Conservation (phyloP, 495 filamentous ascomycete genomes). For the Hypoxylon perforatum region DNA sequence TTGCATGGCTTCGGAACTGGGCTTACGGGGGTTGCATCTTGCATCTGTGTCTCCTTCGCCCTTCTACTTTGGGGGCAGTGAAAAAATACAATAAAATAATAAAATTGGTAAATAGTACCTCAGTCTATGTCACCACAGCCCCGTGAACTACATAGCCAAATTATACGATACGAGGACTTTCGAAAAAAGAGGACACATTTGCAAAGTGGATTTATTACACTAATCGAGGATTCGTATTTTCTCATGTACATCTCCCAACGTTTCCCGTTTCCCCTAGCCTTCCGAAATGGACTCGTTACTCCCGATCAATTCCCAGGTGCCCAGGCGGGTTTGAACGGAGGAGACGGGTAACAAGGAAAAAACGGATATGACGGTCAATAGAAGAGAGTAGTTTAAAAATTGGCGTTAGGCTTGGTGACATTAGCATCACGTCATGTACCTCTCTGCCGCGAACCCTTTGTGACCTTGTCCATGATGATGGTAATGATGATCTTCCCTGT, state of each 20-base stretch:
- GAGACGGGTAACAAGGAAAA: constrained; percentile 18
- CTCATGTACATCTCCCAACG: constrained; percentile 7
- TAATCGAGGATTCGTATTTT: constrained; percentile 4
- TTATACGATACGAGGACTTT: constrained; percentile 7
- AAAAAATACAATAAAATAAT: constrained; percentile 17
- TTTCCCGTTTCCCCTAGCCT: constrained; percentile 22
- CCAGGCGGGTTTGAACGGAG: constrained; percentile 22
- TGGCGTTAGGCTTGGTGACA: constrained; percentile 9
- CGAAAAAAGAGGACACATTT: neutral
- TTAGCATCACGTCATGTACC: constrained; percentile 38
- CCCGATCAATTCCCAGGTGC: constrained; percentile 31
- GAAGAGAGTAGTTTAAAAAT: constrained; percentile 18
- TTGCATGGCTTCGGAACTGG: constrained; percentile 41
- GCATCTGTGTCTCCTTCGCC: too few relatives aligned
- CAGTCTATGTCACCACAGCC: constrained; percentile 20
- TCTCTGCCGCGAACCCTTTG: neutral
- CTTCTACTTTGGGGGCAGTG: constrained; percentile 18
- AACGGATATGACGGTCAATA: constrained; percentile 22
- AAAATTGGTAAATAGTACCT: neutral
- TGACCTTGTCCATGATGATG: too few relatives aligned
- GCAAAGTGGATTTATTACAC: constrained; percentile 2
- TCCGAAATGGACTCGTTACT: constrained; percentile 27
- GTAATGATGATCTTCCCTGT: constrained; percentile 1
- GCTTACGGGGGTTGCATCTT: constrained; percentile 1
- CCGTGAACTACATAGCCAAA: constrained; percentile 4